Percentiles rank a stretch among this genome's conserved stretches.
Evolutionary conservation across 495 filamentous ascomycete species (phyloP).

Genomic region (Pseudoneurospora amorphoporcata): DNA sequence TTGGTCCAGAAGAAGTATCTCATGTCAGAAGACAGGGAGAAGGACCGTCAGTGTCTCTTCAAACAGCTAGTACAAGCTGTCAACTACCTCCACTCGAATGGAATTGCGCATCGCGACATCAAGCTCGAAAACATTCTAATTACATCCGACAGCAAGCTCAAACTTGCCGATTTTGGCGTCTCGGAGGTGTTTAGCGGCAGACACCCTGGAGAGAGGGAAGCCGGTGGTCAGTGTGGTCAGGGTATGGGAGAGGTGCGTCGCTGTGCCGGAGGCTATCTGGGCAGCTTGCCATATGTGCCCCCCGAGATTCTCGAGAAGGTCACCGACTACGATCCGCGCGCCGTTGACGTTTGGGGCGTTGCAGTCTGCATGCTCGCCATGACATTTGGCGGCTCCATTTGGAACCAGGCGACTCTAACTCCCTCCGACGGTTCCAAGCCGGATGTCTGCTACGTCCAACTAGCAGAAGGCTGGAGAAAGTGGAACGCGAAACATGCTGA

Average conservation of each 20-base stretch:
- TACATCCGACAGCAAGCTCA: conserved; percentile 55
- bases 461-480: conserved; percentile 52
- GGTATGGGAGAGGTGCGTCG: conserved; percentile 54
- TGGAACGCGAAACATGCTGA: conserved; percentile 45
- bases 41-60: conserved; percentile 66
- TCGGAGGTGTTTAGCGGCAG: conserved; percentile 65
- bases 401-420: conserved; percentile 41
- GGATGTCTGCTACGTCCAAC: conserved; percentile 42
- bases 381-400: conserved; percentile 52
- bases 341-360: conserved; percentile 69
- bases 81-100: conserved; percentile 57
- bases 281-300: conserved; percentile 66
- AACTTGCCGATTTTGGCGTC: conserved; percentile 75
- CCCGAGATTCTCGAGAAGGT: conserved; percentile 62
- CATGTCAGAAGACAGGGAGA: conserved; percentile 45
- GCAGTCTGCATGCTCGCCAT: conserved; percentile 64
- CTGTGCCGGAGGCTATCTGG: conserved; percentile 63
- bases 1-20: conserved; percentile 57
- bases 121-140: conserved; percentile 73
- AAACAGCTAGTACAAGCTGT: conserved; percentile 68
- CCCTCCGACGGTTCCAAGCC: background rate
- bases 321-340: conserved; percentile 60
- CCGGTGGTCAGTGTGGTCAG: conserved; percentile 54
- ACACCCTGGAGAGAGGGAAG: conserved; percentile 57
- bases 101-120: conserved; percentile 73